Evolutionary conservation across 495 filamentous ascomycete species (phyloP).

Genomic region (Aspergillus nidulans): DNA sequence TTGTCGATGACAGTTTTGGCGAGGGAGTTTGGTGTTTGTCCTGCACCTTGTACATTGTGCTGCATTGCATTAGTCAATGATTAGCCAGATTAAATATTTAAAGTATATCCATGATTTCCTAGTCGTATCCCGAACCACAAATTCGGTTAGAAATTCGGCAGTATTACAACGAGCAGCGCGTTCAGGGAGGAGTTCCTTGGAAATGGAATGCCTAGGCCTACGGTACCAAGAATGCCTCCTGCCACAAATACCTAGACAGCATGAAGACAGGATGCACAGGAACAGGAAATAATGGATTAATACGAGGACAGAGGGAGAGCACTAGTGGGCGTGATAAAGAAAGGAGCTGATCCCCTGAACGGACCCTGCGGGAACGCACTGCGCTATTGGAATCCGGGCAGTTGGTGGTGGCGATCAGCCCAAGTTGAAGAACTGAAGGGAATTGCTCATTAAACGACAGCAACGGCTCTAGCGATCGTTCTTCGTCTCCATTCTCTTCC

Average conservation of each 20-base stretch:
- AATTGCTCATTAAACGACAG: background rate
- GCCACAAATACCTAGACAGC: background rate
- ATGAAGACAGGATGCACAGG: background rate
- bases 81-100: background rate
- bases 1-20: slow-evolving; percentile 10
- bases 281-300: background rate
- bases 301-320: background rate
- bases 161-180: background rate
- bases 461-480: background rate
- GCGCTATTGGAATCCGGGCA: slow-evolving; percentile 1
- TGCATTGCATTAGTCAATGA: background rate
- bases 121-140: background rate
- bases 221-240: background rate
- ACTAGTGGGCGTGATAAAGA: background rate
- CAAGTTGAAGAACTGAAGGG: background rate
- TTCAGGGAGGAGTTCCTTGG: background rate
- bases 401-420: background rate
- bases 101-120: background rate
- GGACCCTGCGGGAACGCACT: background rate
- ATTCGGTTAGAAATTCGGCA: background rate
- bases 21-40: background rate
- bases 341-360: background rate
- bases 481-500: background rate
- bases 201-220: background rate
- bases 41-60: background rate